Percentiles rank a stretch among this genome's conserved stretches.
phyloP scores from a whole-genome alignment of 2,329 filamentous ascomycete genomes.

The Alternaria hordeiaustralica region DNA sequence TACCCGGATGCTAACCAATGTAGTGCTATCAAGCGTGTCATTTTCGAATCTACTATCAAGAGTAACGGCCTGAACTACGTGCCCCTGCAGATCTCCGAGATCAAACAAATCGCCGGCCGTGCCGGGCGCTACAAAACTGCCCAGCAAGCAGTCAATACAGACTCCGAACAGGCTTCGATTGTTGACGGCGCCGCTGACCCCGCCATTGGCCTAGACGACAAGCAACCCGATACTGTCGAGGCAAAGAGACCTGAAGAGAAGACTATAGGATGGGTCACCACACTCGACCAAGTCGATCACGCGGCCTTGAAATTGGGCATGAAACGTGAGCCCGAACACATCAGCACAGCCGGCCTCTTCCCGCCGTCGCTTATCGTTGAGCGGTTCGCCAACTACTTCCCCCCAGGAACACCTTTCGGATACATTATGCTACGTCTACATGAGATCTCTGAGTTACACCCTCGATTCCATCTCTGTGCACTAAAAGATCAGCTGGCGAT shows the following conservation, averaged over 20 bases:
- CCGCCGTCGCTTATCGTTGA: constrained; percentile 75
- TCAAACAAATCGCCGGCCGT: constrained; percentile 94
- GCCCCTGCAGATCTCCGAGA: constrained; percentile 72
- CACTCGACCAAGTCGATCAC: constrained; percentile 75
- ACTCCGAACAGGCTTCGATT: constrained; percentile 18
- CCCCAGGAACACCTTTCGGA: constrained; percentile 77
- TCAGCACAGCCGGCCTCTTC: constrained; percentile 74
- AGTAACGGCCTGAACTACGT: constrained; percentile 66
- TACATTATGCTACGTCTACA: constrained; percentile 80
- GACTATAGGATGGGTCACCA: constrained; percentile 77
- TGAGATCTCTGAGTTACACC: constrained; percentile 69
- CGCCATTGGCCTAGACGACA: constrained; percentile 29
- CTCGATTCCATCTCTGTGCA: constrained; percentile 73
- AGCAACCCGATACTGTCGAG: neutral
- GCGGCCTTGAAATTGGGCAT: constrained; percentile 68
- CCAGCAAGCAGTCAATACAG: constrained; percentile 56
- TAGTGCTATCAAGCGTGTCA: constrained; percentile 80
- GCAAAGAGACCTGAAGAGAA: constrained; percentile 4
- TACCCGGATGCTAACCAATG: constrained; percentile 20
- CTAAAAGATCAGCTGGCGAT: constrained; percentile 68
- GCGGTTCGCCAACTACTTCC: constrained; percentile 81
- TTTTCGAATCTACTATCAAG: constrained; percentile 82
- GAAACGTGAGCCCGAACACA: constrained; percentile 65
- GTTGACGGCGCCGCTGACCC: constrained; percentile 12
- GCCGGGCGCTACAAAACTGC: constrained; percentile 86